A percentile compares a stretch with the other conserved stretches of the same genome.
Conservation (phyloP, 2,329 filamentous ascomycete genomes). For the Sarocladium oryzae region DNA sequence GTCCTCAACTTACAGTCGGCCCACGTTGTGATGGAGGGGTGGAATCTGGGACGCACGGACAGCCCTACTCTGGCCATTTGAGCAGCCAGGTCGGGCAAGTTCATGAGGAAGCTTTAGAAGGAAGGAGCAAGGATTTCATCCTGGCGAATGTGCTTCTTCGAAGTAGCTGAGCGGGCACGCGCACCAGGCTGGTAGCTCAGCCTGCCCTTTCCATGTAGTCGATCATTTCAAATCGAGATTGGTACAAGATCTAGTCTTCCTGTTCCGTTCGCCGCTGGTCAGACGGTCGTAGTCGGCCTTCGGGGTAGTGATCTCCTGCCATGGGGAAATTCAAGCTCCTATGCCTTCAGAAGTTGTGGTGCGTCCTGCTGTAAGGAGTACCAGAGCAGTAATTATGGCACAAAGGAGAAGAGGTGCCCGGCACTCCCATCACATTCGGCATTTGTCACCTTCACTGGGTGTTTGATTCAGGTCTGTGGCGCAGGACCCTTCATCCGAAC, state of each 20-base stretch:
- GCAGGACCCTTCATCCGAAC: too few species aligned
- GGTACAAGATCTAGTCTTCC: background rate
- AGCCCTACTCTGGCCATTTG: background rate
- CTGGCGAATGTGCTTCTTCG: too few species aligned
- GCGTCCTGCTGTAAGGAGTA: too few species aligned
- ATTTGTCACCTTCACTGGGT: too few species aligned
- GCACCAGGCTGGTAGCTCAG: background rate
- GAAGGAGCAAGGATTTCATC: too few species aligned
- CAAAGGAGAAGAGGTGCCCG: too few species aligned
- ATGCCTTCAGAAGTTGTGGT: background rate
- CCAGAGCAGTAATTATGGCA: too few species aligned
- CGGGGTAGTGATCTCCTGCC: background rate
- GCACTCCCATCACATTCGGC: too few species aligned
- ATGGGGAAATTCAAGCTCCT: background rate
- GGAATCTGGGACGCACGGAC: background rate
- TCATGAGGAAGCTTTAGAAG: background rate
- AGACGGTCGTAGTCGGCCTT: background rate
- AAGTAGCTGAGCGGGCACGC: background rate
- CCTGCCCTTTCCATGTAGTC: background rate
- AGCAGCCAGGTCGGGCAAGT: background rate
- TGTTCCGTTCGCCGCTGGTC: background rate
- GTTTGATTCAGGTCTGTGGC: too few species aligned
- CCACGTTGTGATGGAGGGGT: background rate
- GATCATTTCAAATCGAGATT: constrained; percentile 5
- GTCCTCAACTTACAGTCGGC: constrained; percentile 3